Base-by-base conservation (phyloP, 768 basidiomycete genomes). In the Gautieria morchelliformis region DNA sequence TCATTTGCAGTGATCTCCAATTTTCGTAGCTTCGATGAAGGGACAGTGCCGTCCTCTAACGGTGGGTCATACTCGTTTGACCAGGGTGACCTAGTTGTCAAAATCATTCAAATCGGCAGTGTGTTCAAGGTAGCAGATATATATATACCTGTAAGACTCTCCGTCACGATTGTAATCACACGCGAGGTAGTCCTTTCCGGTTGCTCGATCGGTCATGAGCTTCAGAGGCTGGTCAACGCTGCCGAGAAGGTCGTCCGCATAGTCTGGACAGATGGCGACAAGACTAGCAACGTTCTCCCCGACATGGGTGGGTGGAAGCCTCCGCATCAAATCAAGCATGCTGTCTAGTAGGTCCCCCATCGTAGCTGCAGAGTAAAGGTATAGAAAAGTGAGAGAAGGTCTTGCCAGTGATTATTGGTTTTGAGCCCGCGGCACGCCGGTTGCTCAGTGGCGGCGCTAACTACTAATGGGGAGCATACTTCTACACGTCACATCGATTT, bases 31-130 rank as follows among this genome's bases (percentile, higher is more conserved):
- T 85, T 89, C 17, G 84, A 72, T 8, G 87, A 84, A 0, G 96
- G 96, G 2, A 81, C 74, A 4, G 94, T 93, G 2, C 92, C 95
- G 61, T 95, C 91, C 19, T 93, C 86, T 46, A 93, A 70, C 1
- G 87, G 87, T 22, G 93, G 90, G 61, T 93, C 86, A 67, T 98
- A 99, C 67, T 89, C 86, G 68, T 98, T 99, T 22, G 94, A 93
- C 94, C 95, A 98, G 8, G 96, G 96, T 2, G 96, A 99, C 65
- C 95, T 99, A 19, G 20, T 15, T 37, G 24, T 52, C 20, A 59
- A 59, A 15, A 11, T 39, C 22, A 9, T 44, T 48, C 35, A 62
- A 12, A 45, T 33, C 52, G 64, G 60, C 48, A 51, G 40, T 47
- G 52, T 58, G 52, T 7, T 19, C 15, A 53, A 55, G n/a, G 10